These are phyloP conservation scores for Quercus engelmannii DNA, from an alignment of 306 rosid species.

Conservation along the genomic window DNA sequence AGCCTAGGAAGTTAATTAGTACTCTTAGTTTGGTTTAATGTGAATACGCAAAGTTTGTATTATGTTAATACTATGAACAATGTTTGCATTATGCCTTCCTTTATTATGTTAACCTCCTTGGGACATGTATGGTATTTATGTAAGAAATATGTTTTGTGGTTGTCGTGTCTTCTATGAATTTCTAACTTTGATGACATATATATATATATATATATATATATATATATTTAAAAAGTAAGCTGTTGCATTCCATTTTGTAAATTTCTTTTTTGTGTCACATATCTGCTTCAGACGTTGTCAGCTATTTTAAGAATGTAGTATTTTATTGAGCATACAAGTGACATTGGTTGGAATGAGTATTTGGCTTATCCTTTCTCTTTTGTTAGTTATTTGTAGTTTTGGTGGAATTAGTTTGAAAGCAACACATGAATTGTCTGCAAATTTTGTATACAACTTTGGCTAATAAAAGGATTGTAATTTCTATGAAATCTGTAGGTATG, in stretches of 20 bases:
- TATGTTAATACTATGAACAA: too few species aligned
- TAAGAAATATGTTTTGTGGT: too few species aligned
- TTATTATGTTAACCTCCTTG: too few species aligned
- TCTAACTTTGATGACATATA: too few species aligned
- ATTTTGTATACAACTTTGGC: background rate
- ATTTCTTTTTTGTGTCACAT: conserved; percentile 33
- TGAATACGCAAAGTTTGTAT: too few species aligned
- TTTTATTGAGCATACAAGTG: conserved; percentile 77
- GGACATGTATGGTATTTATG: too few species aligned
- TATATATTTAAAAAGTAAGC: background rate
- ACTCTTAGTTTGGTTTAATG: too few species aligned
- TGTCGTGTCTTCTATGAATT: too few species aligned
- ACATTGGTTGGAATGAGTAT: conserved; percentile 96
- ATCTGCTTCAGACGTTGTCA: conserved; percentile 61
- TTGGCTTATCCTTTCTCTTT: conserved; percentile 23
- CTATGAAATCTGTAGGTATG: conserved; percentile 37
- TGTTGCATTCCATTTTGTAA: background rate
- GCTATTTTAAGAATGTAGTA: conserved; percentile 49
- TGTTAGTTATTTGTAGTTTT: conserved; percentile 4
- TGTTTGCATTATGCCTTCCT: too few species aligned
- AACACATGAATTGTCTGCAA: background rate
- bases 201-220: too few species aligned
- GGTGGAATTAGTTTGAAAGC: background rate
- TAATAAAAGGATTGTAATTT: background rate
- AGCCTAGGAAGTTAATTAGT: too few species aligned